These are phyloP conservation scores for Rhododendron vialii DNA, from an alignment of 148 eudicot genomes.

Conservation along the genomic window DNA sequence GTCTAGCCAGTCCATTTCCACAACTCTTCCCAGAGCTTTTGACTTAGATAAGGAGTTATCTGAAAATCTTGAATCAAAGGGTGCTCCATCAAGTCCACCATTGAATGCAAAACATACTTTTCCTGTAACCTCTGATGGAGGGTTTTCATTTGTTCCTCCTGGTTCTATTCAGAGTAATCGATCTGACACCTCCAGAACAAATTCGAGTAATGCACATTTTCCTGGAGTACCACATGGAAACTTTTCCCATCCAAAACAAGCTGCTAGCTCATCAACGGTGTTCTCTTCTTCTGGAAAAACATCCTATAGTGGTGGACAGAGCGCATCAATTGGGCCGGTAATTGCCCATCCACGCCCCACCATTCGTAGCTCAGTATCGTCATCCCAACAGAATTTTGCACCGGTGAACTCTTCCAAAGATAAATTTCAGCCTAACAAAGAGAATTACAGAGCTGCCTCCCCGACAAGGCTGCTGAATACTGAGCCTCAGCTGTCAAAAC, in stretches of 20 bases:
- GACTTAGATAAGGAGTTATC: conserved; percentile 5
- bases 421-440: conserved; percentile 26
- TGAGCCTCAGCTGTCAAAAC: conserved; percentile 50
- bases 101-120: conserved; percentile 21
- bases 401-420: conserved; percentile 26
- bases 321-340: conserved; percentile 17
- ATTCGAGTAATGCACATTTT: background rate
- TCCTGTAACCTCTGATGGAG: conserved; percentile 19
- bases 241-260: conserved; percentile 17
- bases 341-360: conserved; percentile 18
- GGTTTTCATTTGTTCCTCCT: conserved; percentile 21
- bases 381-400: conserved; percentile 21
- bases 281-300: conserved; percentile 23
- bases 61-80: conserved; percentile 26
- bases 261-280: conserved; percentile 21
- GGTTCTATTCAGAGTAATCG: conserved; percentile 17
- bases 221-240: conserved; percentile 15
- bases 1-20: conserved; percentile 13
- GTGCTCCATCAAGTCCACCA: conserved; percentile 6
- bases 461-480: conserved; percentile 29
- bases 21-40: conserved; percentile 1
- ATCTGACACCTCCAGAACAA: conserved; percentile 2
- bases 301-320: conserved; percentile 21
- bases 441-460: conserved; percentile 28
- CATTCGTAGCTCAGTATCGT: conserved; percentile 23